Evolutionary conservation across 2,329 filamentous ascomycete genomes (phyloP), one percentile per base, ranked within the genome.

Genomic region (Teratosphaeria viscida): DNA sequence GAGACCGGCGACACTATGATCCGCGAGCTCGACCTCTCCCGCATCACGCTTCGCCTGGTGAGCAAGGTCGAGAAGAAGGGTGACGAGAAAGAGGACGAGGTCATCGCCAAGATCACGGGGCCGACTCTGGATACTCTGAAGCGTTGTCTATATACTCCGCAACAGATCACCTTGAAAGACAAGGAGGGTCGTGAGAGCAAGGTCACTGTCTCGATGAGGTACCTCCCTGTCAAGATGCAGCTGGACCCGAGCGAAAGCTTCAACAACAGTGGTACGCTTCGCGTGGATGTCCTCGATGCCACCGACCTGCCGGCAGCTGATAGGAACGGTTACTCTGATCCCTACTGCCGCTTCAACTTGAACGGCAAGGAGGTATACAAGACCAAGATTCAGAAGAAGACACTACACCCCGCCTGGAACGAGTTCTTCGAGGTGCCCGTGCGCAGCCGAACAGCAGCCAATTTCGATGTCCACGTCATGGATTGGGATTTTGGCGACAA

Each of bases 401-500:
- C 94, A 0, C 82, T 99, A 3, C 86, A 94, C 66, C 94, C 94
- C 0, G 83, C 85, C 0, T 99, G 95, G 95, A 97, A 97, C 71
- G 94, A 99, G 72, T 92, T 85, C 73, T 99, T 99, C 69, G 92
- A 96, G 73, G 81, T 90, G 0, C 80, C 85, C 0, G 79, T 99
- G 57, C 85, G 89, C 19, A 95, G 91, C 14, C 83, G 94, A 60
- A 96, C 91, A 16, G 90, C 82, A 0, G 88, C 92, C 43, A 84
- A 94, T 29, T 94, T 99, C 75, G 81, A 81, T 35, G 85, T 90
- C 68, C 88, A 89, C 59, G 86, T 97, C 2, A 95, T 87, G 72
- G 94, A 99, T 71, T 99, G 92, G 84, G 94, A 99, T 73, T 95
- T 97, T 78, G 92, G 90, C 55, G 91, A 95, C 73, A 92, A 92